Evolutionary conservation across 192 early-diverging fungal species (phyloP), one percentile per base, ranked within the genome.

Genomic region (Dissophora ornata): DNA sequence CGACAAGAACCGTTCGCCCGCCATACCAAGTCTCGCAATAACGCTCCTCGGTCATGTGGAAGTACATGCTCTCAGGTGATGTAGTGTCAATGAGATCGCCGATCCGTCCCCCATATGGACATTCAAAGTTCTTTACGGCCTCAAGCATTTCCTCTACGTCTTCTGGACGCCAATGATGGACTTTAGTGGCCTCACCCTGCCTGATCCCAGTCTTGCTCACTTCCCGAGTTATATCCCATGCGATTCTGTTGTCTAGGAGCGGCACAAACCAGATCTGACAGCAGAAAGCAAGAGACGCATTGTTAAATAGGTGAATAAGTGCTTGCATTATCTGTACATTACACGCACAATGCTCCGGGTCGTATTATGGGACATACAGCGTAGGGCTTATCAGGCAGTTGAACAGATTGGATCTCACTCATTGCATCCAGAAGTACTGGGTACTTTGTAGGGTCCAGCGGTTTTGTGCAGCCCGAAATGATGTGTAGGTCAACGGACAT

Each of bases 1-100:
- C 73, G 2, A 77, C 16, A 22, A 77, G 73, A 22, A 67, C 73
- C n/a, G 59, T 62, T n/a, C 73, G 48, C 1, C 65, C 73, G 2
- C 65, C 73, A 51, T 62, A 67, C 73, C 73, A 77, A 11, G 73
- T 77, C 46, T 77, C 73, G 22, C 73, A 77, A 22, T 46, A 62
- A 18, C 73, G 57, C 47, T 77, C 73, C 47, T 77, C 73, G 1
- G 59, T 46, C 73, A 77, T 77, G 36, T 77, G 18, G 48, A 77
- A 50, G 38, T 67, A 67, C 59, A 77, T 67, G 38, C 30, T 62
- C 19, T 77, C 73, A 1, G 22, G 32, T 4, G 57, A 26, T 1
- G 65, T 77, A 13, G 64, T 62, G 12, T 77, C 73, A 9, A 77
- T 29, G 25, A 77, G 29, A 25, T 67, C 73, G 15, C 73, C 64